Evolutionary conservation across 164 flowering plant genomes (phyloP).

Genomic region (Warburgia ugandensis): DNA sequence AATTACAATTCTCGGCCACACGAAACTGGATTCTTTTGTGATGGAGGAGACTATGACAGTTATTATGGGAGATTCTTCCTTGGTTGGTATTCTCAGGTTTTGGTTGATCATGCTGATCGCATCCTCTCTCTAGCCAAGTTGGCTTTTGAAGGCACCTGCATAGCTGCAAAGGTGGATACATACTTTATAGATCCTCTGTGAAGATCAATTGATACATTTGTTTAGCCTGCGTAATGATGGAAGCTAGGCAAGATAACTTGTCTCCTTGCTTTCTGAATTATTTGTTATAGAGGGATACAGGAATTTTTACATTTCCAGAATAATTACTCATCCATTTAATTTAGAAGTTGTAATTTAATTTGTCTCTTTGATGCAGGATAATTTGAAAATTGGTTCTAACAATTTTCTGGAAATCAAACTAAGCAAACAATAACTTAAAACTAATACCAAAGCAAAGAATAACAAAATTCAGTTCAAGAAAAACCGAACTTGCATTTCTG

Average conservation of each 20-base stretch:
- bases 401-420: too few species aligned
- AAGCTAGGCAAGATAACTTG: background rate
- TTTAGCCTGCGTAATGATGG: background rate
- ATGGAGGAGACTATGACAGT: slow-evolving; percentile 91
- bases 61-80: slow-evolving; percentile 91
- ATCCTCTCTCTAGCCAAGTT: slow-evolving; percentile 75
- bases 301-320: background rate
- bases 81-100: slow-evolving; percentile 68
- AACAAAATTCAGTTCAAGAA: too few species aligned
- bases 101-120: slow-evolving; percentile 74
- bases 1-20: slow-evolving; percentile 74
- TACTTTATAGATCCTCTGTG: background rate
- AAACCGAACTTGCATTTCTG: too few species aligned
- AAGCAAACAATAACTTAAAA: too few species aligned
- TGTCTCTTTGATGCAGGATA: too few species aligned
- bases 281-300: background rate
- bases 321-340: background rate
- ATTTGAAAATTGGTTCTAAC: too few species aligned
- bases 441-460: too few species aligned
- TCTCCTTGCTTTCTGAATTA: background rate
- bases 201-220: background rate
- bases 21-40: slow-evolving; percentile 83
- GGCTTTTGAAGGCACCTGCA: slow-evolving; percentile 71
- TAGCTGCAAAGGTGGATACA: slow-evolving; percentile 60
- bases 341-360: too few species aligned